Conservation (phyloP, 495 filamentous ascomycete species). For the Hypomontagnella submonticulosa region DNA sequence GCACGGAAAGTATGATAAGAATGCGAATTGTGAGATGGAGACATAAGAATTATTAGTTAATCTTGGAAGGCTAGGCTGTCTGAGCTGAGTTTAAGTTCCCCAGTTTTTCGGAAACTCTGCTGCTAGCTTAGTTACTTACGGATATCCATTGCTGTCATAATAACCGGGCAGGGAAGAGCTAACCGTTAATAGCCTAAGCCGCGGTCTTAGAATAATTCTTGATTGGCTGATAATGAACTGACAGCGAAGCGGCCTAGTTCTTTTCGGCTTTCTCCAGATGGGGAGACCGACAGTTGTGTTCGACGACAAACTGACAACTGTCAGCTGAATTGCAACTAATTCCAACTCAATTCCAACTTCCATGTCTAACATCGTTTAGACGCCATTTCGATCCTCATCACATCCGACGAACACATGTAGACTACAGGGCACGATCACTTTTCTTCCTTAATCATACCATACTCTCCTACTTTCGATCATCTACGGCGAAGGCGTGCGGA, state of each 20-base stretch:
- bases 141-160: background rate
- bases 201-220: background rate
- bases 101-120: conserved; percentile 31
- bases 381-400: conserved; percentile 6
- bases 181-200: conserved; percentile 41
- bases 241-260: too few relatives aligned
- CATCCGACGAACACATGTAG: too few relatives aligned
- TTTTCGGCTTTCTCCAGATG: conserved; percentile 13
- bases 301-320: conserved; percentile 27
- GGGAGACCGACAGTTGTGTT: conserved; percentile 18
- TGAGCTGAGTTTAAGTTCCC: conserved; percentile 23
- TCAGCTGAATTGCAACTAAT: conserved; percentile 23
- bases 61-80: too few relatives aligned
- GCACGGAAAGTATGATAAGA: too few relatives aligned
- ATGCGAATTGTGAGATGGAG: too few relatives aligned
- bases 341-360: conserved; percentile 11
- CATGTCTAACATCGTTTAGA: background rate
- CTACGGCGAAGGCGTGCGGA: too few relatives aligned
- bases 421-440: too few relatives aligned
- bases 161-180: conserved; percentile 7
- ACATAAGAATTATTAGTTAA: too few relatives aligned
- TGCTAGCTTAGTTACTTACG: too few relatives aligned
- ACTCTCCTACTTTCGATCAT: too few relatives aligned
- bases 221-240: conserved; percentile 29
- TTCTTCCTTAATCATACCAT: too few relatives aligned